A percentile compares a stretch with the other conserved stretches of the same genome.
phyloP scores from a whole-genome alignment of 306 rosid genomes.

The Styphnolobium japonicum region DNA sequence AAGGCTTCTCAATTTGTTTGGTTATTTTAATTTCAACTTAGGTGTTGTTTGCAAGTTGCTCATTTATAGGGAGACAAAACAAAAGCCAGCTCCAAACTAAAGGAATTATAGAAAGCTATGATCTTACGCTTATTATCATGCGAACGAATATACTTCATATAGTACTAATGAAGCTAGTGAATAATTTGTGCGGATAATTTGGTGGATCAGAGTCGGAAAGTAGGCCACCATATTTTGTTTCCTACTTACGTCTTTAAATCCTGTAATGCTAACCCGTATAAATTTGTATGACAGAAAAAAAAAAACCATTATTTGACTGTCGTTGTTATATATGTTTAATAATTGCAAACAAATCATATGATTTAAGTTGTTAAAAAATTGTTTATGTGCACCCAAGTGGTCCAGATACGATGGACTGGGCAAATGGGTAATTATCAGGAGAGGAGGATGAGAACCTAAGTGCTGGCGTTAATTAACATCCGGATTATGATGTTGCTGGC shows the following conservation, averaged over 20 bases:
- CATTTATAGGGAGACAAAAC: not conserved
- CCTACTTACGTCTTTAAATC: not conserved
- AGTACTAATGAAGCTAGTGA: not conserved
- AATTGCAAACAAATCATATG: not conserved
- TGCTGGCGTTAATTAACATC: not conserved
- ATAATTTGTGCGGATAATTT: not conserved
- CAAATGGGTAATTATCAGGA: not conserved
- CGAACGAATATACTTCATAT: not conserved
- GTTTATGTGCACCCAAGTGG: not conserved
- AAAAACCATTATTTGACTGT: not conserved
- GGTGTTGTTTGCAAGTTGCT: not conserved
- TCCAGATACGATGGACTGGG: not conserved
- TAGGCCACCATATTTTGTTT: not conserved
- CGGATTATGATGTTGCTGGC: not conserved
- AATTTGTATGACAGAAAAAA: not conserved
- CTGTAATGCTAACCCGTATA: not conserved
- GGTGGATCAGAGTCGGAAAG: not conserved
- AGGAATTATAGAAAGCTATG: not conserved
- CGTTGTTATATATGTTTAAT: not conserved
- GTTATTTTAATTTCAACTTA: not conserved
- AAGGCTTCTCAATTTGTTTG: not conserved
- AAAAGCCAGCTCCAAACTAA: not conserved
- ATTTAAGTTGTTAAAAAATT: not conserved
- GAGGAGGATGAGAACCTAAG: not conserved
- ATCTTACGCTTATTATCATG: not conserved